Evolutionary conservation across 2,329 filamentous ascomycete species (phyloP).

Genomic region (Venturia carpophila): DNA sequence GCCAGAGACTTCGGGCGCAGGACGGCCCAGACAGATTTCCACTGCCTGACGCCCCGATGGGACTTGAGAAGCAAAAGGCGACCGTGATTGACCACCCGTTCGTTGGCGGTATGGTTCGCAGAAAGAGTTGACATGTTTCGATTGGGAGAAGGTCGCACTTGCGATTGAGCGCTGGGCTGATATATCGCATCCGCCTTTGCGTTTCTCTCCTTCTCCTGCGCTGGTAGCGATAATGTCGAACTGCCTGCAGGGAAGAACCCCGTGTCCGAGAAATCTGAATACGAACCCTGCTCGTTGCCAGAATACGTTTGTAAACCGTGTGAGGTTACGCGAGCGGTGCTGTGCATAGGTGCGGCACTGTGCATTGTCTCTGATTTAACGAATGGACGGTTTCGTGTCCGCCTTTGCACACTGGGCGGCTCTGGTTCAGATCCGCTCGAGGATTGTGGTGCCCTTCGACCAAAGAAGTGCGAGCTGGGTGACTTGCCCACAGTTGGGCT

Average conservation of each 20-base stretch:
- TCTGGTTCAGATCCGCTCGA: conserved; percentile 2
- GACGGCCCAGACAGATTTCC: conserved; percentile 93
- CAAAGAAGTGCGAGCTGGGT: conserved; percentile 11
- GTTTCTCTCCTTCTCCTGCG: conserved; percentile 7
- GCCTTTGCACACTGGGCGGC: not conserved
- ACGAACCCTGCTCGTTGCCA: conserved; percentile 62
- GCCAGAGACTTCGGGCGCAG: conserved; percentile 76
- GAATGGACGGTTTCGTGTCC: not conserved
- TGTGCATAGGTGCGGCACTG: conserved; percentile 11
- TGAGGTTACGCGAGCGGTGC: conserved; percentile 41
- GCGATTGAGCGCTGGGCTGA: conserved; percentile 34
- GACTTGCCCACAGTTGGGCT: conserved; percentile 14
- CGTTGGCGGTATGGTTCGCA: conserved; percentile 48
- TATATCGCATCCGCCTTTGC: conserved; percentile 28
- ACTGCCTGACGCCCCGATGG: conserved; percentile 76
- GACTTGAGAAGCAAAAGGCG: conserved; percentile 79
- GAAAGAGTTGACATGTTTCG: conserved; percentile 59
- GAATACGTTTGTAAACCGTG: conserved; percentile 51
- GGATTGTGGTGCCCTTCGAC: conserved; percentile 21
- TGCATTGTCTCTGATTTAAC: conserved; percentile 10
- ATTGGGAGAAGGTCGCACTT: conserved; percentile 27
- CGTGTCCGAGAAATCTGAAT: conserved; percentile 78
- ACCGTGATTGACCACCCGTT: conserved; percentile 89
- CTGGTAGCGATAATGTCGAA: conserved; percentile 40
- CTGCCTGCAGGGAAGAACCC: conserved; percentile 35